These are phyloP conservation scores for Martensiomyces pterosporus DNA, from an alignment of 192 early-diverging fungal genomes.

Conservation along the genomic window DNA sequence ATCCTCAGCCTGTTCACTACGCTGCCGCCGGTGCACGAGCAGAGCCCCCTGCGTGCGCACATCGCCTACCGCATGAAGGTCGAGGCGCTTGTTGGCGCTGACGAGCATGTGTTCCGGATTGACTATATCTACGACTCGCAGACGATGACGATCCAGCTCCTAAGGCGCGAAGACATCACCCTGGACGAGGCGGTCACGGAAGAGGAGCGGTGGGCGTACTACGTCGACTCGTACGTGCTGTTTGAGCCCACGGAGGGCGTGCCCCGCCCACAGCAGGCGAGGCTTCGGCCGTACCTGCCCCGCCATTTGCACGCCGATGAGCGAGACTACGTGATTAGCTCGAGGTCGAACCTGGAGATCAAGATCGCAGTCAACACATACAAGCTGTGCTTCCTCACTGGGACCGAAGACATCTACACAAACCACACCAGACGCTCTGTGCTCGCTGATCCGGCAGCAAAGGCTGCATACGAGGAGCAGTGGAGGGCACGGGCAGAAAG, in stretches of 20 bases:
- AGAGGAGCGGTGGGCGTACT: slow-evolving; percentile 94
- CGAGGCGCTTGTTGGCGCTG: slow-evolving; percentile 63
- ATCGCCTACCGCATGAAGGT: slow-evolving; percentile 72
- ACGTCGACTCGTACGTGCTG: slow-evolving; percentile 92
- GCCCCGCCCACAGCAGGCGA: slow-evolving; percentile 50
- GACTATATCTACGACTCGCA: slow-evolving; percentile 63
- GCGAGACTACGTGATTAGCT: slow-evolving; percentile 57
- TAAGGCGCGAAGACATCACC: slow-evolving; percentile 85
- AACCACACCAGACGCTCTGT: slow-evolving; percentile 41
- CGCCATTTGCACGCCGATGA: slow-evolving; percentile 51
- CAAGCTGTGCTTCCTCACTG: slow-evolving; percentile 93
- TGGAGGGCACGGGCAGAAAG: slow-evolving; percentile 16
- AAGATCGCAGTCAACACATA: slow-evolving; percentile 98
- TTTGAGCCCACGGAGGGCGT: slow-evolving; percentile 79
- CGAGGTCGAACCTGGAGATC: slow-evolving; percentile 80
- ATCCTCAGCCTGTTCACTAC: slow-evolving; percentile 65
- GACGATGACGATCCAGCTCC: slow-evolving; percentile 79
- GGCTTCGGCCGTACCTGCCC: slow-evolving; percentile 65
- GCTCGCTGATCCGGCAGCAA: slow-evolving; percentile 11
- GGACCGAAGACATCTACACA: slow-evolving; percentile 88
- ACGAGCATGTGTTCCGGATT: slow-evolving; percentile 75
- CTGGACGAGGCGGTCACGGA: slow-evolving; percentile 73
- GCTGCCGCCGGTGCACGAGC: slow-evolving; percentile 41
- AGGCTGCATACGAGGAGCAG: slow-evolving; percentile 21
- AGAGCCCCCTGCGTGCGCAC: slow-evolving; percentile 58